Evolutionary conservation across 352 stramenopile species (phyloP).

Genomic region (Phytophthora europaea): DNA sequence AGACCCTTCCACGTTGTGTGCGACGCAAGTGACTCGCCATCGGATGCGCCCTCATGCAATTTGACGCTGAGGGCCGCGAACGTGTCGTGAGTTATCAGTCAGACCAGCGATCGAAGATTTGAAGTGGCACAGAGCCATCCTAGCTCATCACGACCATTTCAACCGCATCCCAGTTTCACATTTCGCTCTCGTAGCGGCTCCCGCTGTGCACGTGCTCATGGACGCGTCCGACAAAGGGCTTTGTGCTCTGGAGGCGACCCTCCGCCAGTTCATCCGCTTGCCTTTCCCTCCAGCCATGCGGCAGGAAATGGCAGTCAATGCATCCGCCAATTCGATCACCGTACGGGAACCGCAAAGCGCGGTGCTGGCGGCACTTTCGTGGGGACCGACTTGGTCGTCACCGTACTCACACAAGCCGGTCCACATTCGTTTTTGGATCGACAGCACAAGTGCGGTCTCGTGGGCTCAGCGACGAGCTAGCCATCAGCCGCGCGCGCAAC

Average conservation of each 20-base stretch:
- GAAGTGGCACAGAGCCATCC: too few relatives aligned
- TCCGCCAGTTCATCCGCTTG: conserved; percentile 3
- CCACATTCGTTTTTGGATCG: conserved; percentile 2
- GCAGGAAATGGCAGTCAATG: background rate
- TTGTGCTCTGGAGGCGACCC: conserved; percentile 4
- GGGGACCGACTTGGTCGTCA: background rate
- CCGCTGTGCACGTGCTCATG: too few relatives aligned
- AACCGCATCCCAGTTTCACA: too few relatives aligned
- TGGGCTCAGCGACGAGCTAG: background rate
- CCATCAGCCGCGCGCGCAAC: background rate
- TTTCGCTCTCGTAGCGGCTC: too few relatives aligned
- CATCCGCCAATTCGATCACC: conserved; percentile 14
- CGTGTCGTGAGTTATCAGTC: too few relatives aligned
- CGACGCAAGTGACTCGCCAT: too few relatives aligned
- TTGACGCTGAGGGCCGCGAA: too few relatives aligned
- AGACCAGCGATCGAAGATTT: too few relatives aligned
- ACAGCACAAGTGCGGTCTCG: conserved; percentile 15
- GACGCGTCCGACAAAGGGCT: background rate
- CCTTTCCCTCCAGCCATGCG: conserved; percentile 3
- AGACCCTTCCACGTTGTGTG: too few relatives aligned
- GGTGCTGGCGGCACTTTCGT: background rate
- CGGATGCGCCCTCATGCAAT: too few relatives aligned
- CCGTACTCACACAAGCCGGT: background rate
- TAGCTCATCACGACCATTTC: too few relatives aligned
- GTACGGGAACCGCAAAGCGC: conserved; percentile 14